These are phyloP conservation scores for Globisporangium megalacanthum DNA, from an alignment of 352 stramenopile genomes.

Conservation along the genomic window DNA sequence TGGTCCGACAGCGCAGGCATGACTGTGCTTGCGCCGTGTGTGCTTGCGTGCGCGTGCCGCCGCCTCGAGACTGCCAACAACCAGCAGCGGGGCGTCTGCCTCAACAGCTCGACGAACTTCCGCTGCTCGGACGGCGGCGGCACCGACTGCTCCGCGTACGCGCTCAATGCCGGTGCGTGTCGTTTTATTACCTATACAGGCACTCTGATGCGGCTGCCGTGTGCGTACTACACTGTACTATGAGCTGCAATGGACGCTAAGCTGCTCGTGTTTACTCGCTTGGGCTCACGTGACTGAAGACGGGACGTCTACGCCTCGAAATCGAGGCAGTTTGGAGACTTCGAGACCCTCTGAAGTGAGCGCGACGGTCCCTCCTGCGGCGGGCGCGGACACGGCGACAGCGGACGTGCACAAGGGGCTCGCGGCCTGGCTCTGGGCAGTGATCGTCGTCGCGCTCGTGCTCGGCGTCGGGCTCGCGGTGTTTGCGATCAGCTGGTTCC, in stretches of 20 bases:
- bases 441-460: constrained; percentile 28
- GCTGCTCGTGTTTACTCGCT: too few relatives aligned
- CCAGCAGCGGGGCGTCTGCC: constrained; percentile 3
- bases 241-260: too few relatives aligned
- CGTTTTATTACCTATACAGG: too few relatives aligned
- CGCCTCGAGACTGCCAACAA: not conserved
- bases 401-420: constrained; percentile 9
- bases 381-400: not conserved
- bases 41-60: constrained; percentile 9
- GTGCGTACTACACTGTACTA: too few relatives aligned
- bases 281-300: constrained; percentile 5
- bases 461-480: constrained; percentile 24
- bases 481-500: constrained; percentile 49
- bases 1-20: constrained; percentile 8
- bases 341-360: too few relatives aligned
- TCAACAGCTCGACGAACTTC: constrained; percentile 10
- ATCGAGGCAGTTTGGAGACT: too few relatives aligned
- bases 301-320: constrained; percentile 8
- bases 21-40: constrained; percentile 4
- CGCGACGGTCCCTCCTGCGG: not conserved
- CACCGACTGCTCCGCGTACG: constrained; percentile 18
- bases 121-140: constrained; percentile 1
- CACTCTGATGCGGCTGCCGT: too few relatives aligned
- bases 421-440: constrained; percentile 28
- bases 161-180: constrained; percentile 13